A percentile compares a stretch with the other conserved stretches of the same genome.
These are phyloP conservation scores for Microsporum audouinii DNA, from an alignment of 2,329 filamentous ascomycete genomes.

Conservation along the genomic window DNA sequence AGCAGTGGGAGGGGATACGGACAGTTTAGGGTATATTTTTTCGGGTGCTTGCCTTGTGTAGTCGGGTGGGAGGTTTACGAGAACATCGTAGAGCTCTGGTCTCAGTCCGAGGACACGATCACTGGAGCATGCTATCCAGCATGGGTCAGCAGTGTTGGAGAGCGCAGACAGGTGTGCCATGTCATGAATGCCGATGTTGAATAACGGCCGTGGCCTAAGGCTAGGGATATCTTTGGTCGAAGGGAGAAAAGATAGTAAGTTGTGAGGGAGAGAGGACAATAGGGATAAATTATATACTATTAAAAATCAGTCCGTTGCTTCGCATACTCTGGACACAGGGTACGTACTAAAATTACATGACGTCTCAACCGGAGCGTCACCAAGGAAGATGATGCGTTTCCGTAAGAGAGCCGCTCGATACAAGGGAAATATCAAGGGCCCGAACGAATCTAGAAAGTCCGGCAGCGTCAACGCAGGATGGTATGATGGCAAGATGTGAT, in stretches of 20 bases:
- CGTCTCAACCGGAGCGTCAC: slow-evolving; percentile 71
- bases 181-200: slow-evolving; percentile 86
- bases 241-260: slow-evolving; percentile 59
- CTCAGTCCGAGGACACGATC: slow-evolving; percentile 87
- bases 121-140: slow-evolving; percentile 92
- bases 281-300: slow-evolving; percentile 90
- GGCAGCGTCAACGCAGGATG: slow-evolving; percentile 81
- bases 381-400: slow-evolving; percentile 78
- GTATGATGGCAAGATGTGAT: slow-evolving; percentile 56
- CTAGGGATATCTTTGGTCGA: slow-evolving; percentile 46
- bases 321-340: neutral
- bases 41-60: slow-evolving; percentile 47
- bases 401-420: slow-evolving; percentile 76
- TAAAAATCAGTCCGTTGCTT: slow-evolving; percentile 15
- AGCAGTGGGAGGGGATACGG: slow-evolving; percentile 41
- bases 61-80: slow-evolving; percentile 66
- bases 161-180: slow-evolving; percentile 62
- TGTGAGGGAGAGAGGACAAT: slow-evolving; percentile 72
- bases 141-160: slow-evolving; percentile 38
- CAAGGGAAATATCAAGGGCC: slow-evolving; percentile 82
- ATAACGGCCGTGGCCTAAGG: slow-evolving; percentile 64
- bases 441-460: slow-evolving; percentile 67
- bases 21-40: slow-evolving; percentile 62
- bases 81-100: slow-evolving; percentile 73
- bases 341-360: slow-evolving; percentile 75